Conservation (phyloP, 176 grass and related monocot genomes). For the Aegilops bicornis region DNA sequence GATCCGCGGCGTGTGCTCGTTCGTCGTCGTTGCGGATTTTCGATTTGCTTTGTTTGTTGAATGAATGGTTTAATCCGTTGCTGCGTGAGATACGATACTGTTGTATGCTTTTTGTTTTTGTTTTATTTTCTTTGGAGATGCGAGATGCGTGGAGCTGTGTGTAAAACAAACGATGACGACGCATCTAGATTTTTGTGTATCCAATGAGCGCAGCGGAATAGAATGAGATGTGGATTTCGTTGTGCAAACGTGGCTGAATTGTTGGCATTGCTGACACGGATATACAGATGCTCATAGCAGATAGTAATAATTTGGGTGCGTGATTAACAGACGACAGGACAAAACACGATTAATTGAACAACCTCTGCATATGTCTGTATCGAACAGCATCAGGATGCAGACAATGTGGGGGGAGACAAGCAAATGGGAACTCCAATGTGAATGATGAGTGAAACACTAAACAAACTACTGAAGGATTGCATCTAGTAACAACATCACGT, state of each 20-base stretch:
- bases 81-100: not conserved
- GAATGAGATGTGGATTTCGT: not conserved
- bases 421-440: not conserved
- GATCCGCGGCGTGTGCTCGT: no score
- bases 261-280: no score
- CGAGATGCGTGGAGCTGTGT: not conserved
- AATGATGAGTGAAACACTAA: not conserved
- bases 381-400: not conserved
- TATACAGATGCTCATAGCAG: not conserved
- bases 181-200: not conserved
- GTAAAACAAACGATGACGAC: not conserved
- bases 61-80: not conserved
- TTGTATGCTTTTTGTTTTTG: not conserved
- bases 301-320: not conserved
- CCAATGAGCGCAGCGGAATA: not conserved
- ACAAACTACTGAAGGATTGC: not conserved
- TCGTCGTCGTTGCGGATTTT: not conserved
- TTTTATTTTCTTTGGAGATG: not conserved
- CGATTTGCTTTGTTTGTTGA: not conserved
- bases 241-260: not conserved
- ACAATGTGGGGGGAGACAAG: not conserved
- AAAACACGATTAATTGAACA: not conserved
- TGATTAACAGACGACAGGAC: not conserved
- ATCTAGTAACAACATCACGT: not conserved
- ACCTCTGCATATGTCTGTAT: not conserved